Percentiles rank a stretch among this genome's conserved stretches.
These are phyloP conservation scores for Parietaria judaica DNA, from an alignment of 306 rosid genomes.

Conservation along the genomic window DNA sequence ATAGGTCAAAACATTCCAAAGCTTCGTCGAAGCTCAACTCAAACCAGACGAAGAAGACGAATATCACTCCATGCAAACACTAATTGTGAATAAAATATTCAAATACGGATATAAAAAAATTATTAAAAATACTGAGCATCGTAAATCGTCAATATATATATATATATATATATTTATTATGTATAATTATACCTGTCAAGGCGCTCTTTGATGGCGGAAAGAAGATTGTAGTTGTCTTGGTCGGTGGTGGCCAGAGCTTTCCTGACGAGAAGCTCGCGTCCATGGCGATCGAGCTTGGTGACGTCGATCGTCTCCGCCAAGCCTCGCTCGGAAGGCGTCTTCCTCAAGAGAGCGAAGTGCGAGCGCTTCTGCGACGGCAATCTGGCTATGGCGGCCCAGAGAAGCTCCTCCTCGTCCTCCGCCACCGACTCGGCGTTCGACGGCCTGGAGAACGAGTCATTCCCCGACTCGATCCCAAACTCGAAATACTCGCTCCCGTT, in stretches of 20 bases:
- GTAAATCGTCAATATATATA: background rate
- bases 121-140: background rate
- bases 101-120: background rate
- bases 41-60: too few relatives aligned
- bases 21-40: too few relatives aligned
- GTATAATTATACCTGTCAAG: constrained; percentile 31
- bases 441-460: constrained; percentile 43
- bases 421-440: constrained; percentile 58
- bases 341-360: constrained; percentile 43
- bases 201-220: constrained; percentile 65
- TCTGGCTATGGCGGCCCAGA: constrained; percentile 59
- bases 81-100: background rate
- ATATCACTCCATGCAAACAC: too few relatives aligned
- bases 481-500: constrained; percentile 76
- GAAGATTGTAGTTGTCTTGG: constrained; percentile 60
- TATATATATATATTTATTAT: background rate
- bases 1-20: background rate
- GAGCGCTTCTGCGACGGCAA: constrained; percentile 52
- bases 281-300: constrained; percentile 38
- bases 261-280: constrained; percentile 60
- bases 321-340: constrained; percentile 12
- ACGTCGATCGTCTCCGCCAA: constrained; percentile 40
- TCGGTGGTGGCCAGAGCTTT: constrained; percentile 68
- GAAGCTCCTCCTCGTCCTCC: constrained; percentile 59
- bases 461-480: constrained; percentile 18